These are phyloP conservation scores for Eragrostis nindensis DNA, from an alignment of 176 grass and related monocot genomes.

Conservation along the genomic window DNA sequence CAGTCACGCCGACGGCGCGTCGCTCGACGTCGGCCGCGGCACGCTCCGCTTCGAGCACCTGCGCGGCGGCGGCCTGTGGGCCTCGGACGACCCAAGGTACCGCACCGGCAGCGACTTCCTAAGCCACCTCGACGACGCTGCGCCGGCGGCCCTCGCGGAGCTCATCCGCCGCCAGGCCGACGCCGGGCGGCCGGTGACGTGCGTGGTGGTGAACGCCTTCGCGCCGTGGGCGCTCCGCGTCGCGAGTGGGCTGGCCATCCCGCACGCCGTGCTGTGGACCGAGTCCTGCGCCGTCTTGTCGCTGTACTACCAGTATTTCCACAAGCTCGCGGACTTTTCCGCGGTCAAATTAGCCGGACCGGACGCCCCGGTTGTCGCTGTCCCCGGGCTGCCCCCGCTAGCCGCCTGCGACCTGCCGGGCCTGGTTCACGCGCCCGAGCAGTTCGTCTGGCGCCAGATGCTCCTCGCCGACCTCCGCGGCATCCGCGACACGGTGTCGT, in stretches of 20 bases:
- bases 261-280: conserved; percentile 50
- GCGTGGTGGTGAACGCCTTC: conserved; percentile 57
- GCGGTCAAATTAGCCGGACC: neutral
- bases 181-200: conserved; percentile 41
- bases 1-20: neutral
- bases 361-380: neutral
- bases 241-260: conserved; percentile 36
- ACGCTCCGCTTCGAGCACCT: conserved; percentile 49
- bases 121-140: conserved; percentile 8
- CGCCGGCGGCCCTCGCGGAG: conserved; percentile 29
- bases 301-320: conserved; percentile 49
- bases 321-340: conserved; percentile 47
- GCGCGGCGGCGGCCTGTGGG: conserved; percentile 20
- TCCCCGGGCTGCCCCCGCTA: conserved; percentile 52
- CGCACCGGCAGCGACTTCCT: neutral
- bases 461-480: conserved; percentile 32
- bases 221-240: conserved; percentile 43
- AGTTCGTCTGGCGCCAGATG: conserved; percentile 18
- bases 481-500: conserved; percentile 16
- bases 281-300: conserved; percentile 62
- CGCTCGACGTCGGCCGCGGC: conserved; percentile 8
- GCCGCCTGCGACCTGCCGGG: conserved; percentile 27
- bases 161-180: conserved; percentile 39
- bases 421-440: conserved; percentile 11
- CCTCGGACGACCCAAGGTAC: conserved; percentile 6